These are phyloP conservation scores for Naegleria fowleri DNA, from an alignment of 208 protist genomes.

Conservation along the genomic window DNA sequence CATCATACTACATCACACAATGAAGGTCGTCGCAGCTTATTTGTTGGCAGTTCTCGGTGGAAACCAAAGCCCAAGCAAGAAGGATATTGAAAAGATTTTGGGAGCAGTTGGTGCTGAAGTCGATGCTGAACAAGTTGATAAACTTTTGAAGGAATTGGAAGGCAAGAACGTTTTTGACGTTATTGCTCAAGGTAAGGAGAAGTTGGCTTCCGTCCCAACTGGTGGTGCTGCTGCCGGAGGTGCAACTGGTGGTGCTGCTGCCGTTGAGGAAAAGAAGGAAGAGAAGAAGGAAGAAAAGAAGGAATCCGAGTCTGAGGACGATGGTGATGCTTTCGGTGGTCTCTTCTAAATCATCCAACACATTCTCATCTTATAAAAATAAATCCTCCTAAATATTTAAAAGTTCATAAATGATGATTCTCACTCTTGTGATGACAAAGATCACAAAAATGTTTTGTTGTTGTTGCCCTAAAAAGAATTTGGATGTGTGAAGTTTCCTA, in stretches of 20 bases:
- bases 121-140: constrained; percentile 45
- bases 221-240: constrained; percentile 52
- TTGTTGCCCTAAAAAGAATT: not conserved
- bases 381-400: not conserved
- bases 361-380: not conserved
- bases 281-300: constrained; percentile 45
- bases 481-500: not conserved
- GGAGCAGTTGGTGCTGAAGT: constrained; percentile 69
- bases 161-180: constrained; percentile 81
- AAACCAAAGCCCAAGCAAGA: constrained; percentile 60
- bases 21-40: constrained; percentile 86
- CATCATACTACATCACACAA: constrained; percentile 33
- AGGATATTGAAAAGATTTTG: constrained; percentile 74
- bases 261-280: constrained; percentile 51
- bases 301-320: constrained; percentile 61
- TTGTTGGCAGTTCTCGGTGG: constrained; percentile 72
- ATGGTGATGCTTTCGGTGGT: constrained; percentile 78
- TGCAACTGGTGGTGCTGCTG: constrained; percentile 45
- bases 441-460: not conserved
- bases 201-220: constrained; percentile 66
- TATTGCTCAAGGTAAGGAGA: constrained; percentile 67
- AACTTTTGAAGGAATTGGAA: constrained; percentile 47
- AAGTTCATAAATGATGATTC: not conserved
- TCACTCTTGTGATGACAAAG: too few relatives aligned
- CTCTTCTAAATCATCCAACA: constrained; percentile 63